Evolutionary conservation across 495 filamentous ascomycete genomes (phyloP), one percentile per base, ranked within the genome.

Genomic region (Chaetomium fimeti): DNA sequence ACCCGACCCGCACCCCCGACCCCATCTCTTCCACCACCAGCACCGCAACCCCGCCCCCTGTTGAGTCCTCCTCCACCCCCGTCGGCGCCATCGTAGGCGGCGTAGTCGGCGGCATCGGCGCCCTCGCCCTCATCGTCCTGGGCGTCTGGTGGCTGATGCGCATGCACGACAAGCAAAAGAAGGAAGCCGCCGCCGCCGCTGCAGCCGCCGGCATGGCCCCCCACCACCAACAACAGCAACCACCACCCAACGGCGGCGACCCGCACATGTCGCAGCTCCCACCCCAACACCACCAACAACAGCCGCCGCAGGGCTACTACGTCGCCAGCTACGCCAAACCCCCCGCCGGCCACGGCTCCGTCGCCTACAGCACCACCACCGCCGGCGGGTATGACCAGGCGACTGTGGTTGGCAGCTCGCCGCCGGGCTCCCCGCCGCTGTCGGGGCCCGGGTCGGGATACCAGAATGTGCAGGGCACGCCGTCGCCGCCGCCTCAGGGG

Each of bases 191-290:
- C 47, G 40, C 24, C 27, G 40, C 40, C 28, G 40, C 24, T 22
- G 40, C 40, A 24, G 16, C 63, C 32, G 56, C 53, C 15, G 32
- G 53, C 22, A 25, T 56, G 1, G 32, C 52, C 5, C 36, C 53
- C 11, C 57, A 18, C n/a, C 63, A 32, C 16, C 51, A 38, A 16
- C 49, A 49, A 24, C 38, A 24, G 1, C 62, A n/a, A 3, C 53
- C 57, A 38, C 61, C 61, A 16, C 52, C 38, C 52, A 28, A 32
- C 32, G 27, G 7, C 32, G 32, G 32, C 32, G 40, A 38, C 29
- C 54, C 57, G 20, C 60, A 61, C 52, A 66, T 70, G 66, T 24
- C 63, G 25, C 66, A 71, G 57, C n/a, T 64, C 18, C 59, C 55
- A 0, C 60, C 63, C 4, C 36, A 60, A 5, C 32, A 36, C 5